These are phyloP conservation scores for Collybiopsis confluens DNA, from an alignment of 768 basidiomycete species.

Conservation along the genomic window DNA sequence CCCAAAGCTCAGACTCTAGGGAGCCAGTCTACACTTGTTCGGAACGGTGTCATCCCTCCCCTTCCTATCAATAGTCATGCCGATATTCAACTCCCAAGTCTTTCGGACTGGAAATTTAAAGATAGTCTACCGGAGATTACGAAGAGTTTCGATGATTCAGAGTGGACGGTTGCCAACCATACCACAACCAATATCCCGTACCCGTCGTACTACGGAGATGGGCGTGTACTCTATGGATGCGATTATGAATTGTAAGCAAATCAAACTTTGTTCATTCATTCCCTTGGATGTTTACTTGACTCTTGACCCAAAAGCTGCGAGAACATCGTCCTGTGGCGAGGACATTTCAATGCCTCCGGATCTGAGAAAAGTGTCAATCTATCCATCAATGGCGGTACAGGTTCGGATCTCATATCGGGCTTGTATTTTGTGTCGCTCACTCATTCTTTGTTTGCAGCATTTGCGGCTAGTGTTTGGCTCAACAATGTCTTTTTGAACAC, in stretches of 20 bases:
- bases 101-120: slow-evolving; percentile 43
- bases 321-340: slow-evolving; percentile 76
- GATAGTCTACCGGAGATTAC: slow-evolving; percentile 56
- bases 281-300: background rate
- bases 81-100: slow-evolving; percentile 6
- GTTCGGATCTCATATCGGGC: slow-evolving; percentile 26
- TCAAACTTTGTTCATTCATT: slow-evolving; percentile 3
- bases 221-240: slow-evolving; percentile 66
- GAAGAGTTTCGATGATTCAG: slow-evolving; percentile 39
- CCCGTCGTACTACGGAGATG: slow-evolving; percentile 48
- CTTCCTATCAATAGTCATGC: background rate
- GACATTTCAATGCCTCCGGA: slow-evolving; percentile 67
- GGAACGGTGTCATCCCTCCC: background rate
- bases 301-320: slow-evolving; percentile 60
- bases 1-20: background rate
- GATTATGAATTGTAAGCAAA: slow-evolving; percentile 75
- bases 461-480: slow-evolving; percentile 81
- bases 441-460: slow-evolving; percentile 40
- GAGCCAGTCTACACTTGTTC: background rate
- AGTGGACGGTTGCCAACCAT: slow-evolving; percentile 51
- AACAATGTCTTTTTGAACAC: slow-evolving; percentile 58
- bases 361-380: slow-evolving; percentile 62
- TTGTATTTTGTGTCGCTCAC: background rate
- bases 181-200: slow-evolving; percentile 48
- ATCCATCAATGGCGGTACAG: slow-evolving; percentile 77